Percentiles rank a stretch among this genome's conserved stretches.
phyloP scores from a whole-genome alignment of 2,329 filamentous ascomycete genomes.

The Rhinocladiella similis region DNA sequence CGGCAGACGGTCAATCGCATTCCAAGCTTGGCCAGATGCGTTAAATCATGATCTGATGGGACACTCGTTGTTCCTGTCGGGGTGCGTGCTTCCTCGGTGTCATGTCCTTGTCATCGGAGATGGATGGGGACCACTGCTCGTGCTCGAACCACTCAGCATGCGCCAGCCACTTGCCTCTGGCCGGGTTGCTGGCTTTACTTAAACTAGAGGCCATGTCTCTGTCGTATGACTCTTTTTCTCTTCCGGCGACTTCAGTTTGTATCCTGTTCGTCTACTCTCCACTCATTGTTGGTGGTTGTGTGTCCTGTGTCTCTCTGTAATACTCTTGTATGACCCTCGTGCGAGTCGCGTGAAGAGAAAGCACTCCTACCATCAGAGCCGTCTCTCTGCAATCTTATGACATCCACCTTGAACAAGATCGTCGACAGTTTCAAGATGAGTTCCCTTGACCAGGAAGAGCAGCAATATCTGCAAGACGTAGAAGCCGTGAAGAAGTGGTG shows the following conservation, averaged over 20 bases:
- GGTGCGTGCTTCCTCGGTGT: conserved; percentile 5
- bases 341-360: conserved; percentile 3
- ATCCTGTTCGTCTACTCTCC: background rate
- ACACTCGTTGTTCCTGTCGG: too few species aligned
- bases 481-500: conserved; percentile 92
- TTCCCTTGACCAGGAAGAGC: conserved; percentile 65
- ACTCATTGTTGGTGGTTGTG: background rate
- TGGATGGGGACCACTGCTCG: background rate
- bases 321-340: background rate
- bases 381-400: conserved; percentile 6
- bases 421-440: conserved; percentile 37
- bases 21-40: conserved; percentile 10
- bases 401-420: conserved; percentile 16
- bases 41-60: background rate
- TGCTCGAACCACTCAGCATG: too few species aligned
- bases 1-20: background rate
- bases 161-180: background rate
- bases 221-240: conserved; percentile 6
- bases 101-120: conserved; percentile 5
- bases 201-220: conserved; percentile 11
- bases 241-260: conserved; percentile 1
- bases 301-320: background rate
- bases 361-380: background rate
- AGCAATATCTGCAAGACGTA: conserved; percentile 78
- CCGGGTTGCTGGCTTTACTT: conserved; percentile 13